These are phyloP conservation scores for Vachellia collinsii DNA, from an alignment of 306 rosid genomes.

Conservation along the genomic window DNA sequence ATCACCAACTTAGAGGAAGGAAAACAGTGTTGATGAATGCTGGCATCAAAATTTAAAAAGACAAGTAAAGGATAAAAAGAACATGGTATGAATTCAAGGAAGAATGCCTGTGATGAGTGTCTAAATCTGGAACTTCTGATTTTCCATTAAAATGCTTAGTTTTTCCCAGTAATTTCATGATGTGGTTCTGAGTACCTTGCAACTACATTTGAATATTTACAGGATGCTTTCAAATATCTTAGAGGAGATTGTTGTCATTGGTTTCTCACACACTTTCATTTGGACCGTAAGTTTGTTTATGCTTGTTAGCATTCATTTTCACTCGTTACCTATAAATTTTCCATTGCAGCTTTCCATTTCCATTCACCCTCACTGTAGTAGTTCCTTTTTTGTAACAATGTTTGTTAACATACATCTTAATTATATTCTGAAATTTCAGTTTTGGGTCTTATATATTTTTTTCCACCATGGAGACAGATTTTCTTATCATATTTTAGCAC, in stretches of 20 bases:
- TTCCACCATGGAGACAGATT: not conserved
- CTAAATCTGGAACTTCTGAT: constrained; percentile 18
- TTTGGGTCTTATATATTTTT: not conserved
- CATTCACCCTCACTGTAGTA: not conserved
- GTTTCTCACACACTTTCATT: constrained; percentile 95
- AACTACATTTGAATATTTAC: constrained; percentile 44
- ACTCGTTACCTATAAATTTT: not conserved
- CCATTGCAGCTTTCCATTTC: not conserved
- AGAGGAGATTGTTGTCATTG: constrained; percentile 91
- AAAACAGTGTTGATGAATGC: not conserved
- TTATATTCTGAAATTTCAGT: not conserved
- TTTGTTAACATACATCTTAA: not conserved
- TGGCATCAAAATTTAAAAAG: constrained; percentile 18
- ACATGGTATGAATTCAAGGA: not conserved
- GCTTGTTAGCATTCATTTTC: constrained; percentile 16
- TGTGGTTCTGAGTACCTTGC: constrained; percentile 22
- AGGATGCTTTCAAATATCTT: constrained; percentile 96
- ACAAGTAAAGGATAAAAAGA: constrained; percentile 3
- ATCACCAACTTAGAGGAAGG: not conserved
- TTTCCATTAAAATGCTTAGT: constrained; percentile 1
- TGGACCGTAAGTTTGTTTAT: constrained; percentile 85
- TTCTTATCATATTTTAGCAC: not conserved
- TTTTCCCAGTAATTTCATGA: constrained; percentile 1
- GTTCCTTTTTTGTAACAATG: not conserved
- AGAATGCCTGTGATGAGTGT: not conserved